Evolutionary conservation across 768 basidiomycete genomes (phyloP), one percentile per base, ranked within the genome.

Genomic region (Chalciporus sphaerocephalus): DNA sequence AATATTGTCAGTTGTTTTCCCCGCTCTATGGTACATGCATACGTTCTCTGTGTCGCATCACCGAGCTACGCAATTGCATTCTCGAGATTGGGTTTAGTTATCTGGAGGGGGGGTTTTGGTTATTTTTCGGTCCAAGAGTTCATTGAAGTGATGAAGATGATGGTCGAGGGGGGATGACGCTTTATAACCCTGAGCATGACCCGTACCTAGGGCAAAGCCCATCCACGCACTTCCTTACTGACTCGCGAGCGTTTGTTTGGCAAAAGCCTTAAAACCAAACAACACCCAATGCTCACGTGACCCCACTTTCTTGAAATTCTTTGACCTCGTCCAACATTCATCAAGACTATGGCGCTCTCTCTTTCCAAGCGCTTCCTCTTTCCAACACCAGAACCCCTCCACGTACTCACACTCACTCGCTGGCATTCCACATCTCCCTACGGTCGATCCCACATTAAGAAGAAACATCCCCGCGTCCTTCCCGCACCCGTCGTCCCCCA

Each of bases 401-500:
- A 24, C 21, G 40, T 53, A 16, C 11, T 22, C 22, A 11, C 33
- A 1, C 68, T 60, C 44, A 56, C 56, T 1, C 76, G 80, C 18
- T 48, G 39, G 40, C 71, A 83, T 39, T 90, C 88, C 2, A 79
- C 73, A 34, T 89, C 88, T 0, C 87, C 87, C 0, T 92, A 92
- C 58, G 89, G 89, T 42, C 79, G 87, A 10, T 79, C 92, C 8
- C 92, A 92, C 69, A 77, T 93, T 60, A 81, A 82, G 81, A 82
- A 83, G 67, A 76, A 79, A 44, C 79, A 85, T 25, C 55, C 74
- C 36, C 79, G 81, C 15, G 67, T 74, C 5, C 75, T 94, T 2
- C 92, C 92, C 3, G 83, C 86, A 50, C 92, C 92, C 3, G 66
- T 90, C 55, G 87, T 92, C 2, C 88, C 90, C 25, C 85, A 85